Percentiles rank a stretch among this genome's conserved stretches.
phyloP scores from a whole-genome alignment of 371 early-diverging fungal species.

The Nematocida ausubeli region DNA sequence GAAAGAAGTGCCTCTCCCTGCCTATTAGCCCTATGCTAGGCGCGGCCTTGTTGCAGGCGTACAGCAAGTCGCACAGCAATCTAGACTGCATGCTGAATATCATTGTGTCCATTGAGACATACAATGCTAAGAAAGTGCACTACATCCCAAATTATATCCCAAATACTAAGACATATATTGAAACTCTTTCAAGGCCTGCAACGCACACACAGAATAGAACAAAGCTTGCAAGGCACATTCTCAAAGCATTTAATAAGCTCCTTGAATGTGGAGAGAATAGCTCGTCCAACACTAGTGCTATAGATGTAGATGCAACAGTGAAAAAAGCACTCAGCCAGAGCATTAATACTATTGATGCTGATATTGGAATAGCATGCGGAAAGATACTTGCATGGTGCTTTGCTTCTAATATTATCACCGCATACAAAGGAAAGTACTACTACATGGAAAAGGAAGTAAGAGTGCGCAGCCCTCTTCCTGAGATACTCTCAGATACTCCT shows the following conservation, averaged over 20 bases:
- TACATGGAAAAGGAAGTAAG: conserved; percentile 27
- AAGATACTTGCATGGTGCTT: conserved; percentile 13
- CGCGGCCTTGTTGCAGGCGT: not conserved
- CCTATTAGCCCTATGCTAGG: conserved; percentile 26
- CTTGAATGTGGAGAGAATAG: not conserved
- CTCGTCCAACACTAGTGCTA: not conserved
- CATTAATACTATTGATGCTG: not conserved
- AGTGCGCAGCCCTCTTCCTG: not conserved
- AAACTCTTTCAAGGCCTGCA: not conserved
- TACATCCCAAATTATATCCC: not conserved
- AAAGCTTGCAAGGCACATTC: not conserved
- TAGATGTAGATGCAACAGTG: too few species aligned
- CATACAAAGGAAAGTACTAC: conserved; percentile 19
- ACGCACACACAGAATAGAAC: not conserved
- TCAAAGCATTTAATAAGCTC: not conserved
- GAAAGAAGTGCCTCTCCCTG: conserved; percentile 2
- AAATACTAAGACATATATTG: conserved; percentile 4
- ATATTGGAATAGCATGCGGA: not conserved
- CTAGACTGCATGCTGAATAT: not conserved
- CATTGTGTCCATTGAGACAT: not conserved
- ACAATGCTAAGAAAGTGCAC: not conserved
- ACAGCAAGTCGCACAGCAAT: not conserved
- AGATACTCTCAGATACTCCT: not conserved
- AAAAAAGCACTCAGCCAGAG: not conserved
- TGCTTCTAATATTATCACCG: not conserved